Evolutionary conservation across 2,329 filamentous ascomycete species (phyloP).

Genomic region (Trichoderma koningii): DNA sequence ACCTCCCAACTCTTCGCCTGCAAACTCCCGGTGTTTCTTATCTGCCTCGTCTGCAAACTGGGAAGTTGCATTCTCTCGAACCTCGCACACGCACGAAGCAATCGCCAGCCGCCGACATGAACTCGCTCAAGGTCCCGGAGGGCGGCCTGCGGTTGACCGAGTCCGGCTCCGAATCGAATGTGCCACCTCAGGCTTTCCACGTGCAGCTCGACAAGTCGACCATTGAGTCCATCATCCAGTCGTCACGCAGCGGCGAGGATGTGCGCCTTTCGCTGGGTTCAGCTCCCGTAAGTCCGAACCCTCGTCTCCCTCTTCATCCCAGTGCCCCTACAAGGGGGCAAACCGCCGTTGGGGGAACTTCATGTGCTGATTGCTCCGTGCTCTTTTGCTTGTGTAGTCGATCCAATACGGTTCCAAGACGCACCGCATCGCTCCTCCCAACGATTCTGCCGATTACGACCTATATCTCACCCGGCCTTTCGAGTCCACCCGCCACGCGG

Average conservation of each 20-base stretch:
- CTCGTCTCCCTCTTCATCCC: not conserved
- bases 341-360: constrained; percentile 4
- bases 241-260: constrained; percentile 57
- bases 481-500: constrained; percentile 49
- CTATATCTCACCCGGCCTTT: constrained; percentile 58
- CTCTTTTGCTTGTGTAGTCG: constrained; percentile 43
- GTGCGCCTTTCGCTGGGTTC: constrained; percentile 60
- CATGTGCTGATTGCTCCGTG: constrained; percentile 29
- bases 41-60: constrained; percentile 18
- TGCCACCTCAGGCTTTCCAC: constrained; percentile 58
- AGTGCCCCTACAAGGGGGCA: not conserved
- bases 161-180: constrained; percentile 45
- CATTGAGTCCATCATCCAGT: constrained; percentile 64
- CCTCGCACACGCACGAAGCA: constrained; percentile 1
- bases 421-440: constrained; percentile 49
- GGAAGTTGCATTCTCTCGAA: constrained; percentile 1
- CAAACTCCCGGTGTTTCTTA: not conserved
- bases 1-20: not conserved
- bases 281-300: constrained; percentile 56
- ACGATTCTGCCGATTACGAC: constrained; percentile 55
- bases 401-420: constrained; percentile 56
- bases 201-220: constrained; percentile 59
- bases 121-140: constrained; percentile 58
- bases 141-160: constrained; percentile 59
- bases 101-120: constrained; percentile 42